Conservation (phyloP, 345 rosid species). For the Eucalyptus caleyi region DNA sequence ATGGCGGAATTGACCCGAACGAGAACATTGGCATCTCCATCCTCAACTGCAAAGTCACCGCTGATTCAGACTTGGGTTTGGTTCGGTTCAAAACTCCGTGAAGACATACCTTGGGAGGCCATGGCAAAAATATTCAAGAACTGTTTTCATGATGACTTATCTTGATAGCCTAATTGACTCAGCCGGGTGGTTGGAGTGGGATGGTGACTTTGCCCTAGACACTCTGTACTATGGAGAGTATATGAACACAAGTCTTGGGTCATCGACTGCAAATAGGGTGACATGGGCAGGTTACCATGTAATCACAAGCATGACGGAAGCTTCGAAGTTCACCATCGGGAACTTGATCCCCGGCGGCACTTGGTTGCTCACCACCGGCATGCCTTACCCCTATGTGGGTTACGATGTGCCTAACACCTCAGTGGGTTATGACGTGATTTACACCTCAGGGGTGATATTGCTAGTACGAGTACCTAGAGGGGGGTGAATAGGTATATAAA, state of each 20-base stretch:
- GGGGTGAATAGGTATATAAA: too few relatives aligned
- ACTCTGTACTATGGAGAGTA: constrained; percentile 62
- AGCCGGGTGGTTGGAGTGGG: constrained; percentile 51
- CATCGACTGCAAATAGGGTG: constrained; percentile 28
- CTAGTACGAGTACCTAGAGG: too few relatives aligned
- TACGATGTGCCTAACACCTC: not conserved
- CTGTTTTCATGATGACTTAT: constrained; percentile 30
- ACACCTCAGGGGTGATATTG: not conserved
- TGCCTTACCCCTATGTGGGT: constrained; percentile 33
- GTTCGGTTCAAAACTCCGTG: constrained; percentile 24
- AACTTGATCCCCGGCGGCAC: constrained; percentile 33
- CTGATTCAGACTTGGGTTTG: constrained; percentile 33
- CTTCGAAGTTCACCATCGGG: constrained; percentile 31
- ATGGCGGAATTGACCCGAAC: constrained; percentile 47
- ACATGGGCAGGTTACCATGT: constrained; percentile 41
- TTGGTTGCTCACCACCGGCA: constrained; percentile 30
- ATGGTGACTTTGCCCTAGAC: constrained; percentile 27
- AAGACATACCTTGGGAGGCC: constrained; percentile 49
- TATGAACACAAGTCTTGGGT: constrained; percentile 32
- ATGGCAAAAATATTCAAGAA: constrained; percentile 44
- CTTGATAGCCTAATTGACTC: constrained; percentile 39
- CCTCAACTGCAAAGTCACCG: constrained; percentile 34
- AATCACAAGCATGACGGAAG: constrained; percentile 24
- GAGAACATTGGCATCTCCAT: constrained; percentile 51
- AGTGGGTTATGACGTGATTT: not conserved